These are phyloP conservation scores for Symbiodinium natans DNA, from an alignment of 73 alveolate species.

Conservation along the genomic window DNA sequence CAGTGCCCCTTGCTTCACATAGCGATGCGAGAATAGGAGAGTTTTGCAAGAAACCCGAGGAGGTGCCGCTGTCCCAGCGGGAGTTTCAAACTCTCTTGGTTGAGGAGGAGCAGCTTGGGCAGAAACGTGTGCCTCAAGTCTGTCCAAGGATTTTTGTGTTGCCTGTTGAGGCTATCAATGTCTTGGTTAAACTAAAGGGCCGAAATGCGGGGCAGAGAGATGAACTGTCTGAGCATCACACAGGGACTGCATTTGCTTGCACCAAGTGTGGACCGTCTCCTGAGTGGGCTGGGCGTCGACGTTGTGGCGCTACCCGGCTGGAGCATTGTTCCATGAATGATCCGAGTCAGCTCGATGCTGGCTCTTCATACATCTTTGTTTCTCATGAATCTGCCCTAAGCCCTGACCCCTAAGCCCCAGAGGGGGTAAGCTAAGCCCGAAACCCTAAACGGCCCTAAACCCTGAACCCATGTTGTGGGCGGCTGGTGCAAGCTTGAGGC, in stretches of 20 bases:
- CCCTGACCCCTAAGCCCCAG: too few species aligned
- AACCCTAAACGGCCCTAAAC: too few species aligned
- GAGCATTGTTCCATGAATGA: background rate
- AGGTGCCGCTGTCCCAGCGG: slow-evolving; percentile 75
- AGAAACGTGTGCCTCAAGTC: too few species aligned
- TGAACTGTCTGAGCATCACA: background rate
- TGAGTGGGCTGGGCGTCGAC: slow-evolving; percentile 41
- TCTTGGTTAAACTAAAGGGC: background rate
- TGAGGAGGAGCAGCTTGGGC: slow-evolving; percentile 48
- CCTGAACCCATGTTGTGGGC: too few species aligned
- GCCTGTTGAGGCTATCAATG: background rate
- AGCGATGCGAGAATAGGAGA: too few species aligned
- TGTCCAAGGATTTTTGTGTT: too few species aligned
- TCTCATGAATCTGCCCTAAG: too few species aligned
- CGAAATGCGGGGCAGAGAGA: background rate
- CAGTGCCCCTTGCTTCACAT: too few species aligned
- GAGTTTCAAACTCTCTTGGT: slow-evolving; percentile 19
- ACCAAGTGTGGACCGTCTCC: slow-evolving; percentile 51
- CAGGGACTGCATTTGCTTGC: background rate
- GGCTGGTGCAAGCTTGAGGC: background rate
- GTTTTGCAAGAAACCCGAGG: too few species aligned
- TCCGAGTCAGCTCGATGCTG: too few species aligned
- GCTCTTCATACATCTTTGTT: too few species aligned
- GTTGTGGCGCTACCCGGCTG: slow-evolving; percentile 52
- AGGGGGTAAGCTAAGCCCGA: too few species aligned